A percentile compares a stretch with the other conserved stretches of the same genome.
Conservation (phyloP, 2,329 filamentous ascomycete genomes). For the Teratosphaeriaceae sp. region DNA sequence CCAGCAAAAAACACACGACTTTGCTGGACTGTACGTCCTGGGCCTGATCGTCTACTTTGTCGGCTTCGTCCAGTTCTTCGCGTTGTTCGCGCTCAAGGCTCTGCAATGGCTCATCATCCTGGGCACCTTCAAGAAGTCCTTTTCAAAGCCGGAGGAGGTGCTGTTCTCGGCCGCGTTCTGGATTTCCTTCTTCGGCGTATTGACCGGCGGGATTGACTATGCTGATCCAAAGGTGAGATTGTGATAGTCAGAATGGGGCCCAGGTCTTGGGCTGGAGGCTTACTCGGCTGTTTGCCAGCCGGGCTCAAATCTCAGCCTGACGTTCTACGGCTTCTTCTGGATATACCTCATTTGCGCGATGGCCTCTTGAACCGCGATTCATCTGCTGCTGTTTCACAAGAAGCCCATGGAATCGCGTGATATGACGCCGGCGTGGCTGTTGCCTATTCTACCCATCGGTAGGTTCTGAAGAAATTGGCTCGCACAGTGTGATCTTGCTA, state of each 20-base stretch:
- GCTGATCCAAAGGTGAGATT: no score
- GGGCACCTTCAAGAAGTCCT: background rate
- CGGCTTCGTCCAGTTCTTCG: slow-evolving; percentile 1
- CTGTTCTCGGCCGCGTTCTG: slow-evolving; percentile 6
- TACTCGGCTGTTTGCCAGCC: no score
- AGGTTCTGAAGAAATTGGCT: no score
- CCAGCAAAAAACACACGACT: slow-evolving; percentile 1
- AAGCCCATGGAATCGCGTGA: background rate
- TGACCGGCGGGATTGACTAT: background rate
- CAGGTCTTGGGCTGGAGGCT: no score
- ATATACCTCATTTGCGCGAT: background rate
- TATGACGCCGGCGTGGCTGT: background rate
- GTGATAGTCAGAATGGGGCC: no score
- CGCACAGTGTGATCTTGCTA: no score
- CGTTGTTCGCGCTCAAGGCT: background rate
- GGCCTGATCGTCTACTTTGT: slow-evolving; percentile 3
- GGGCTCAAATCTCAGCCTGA: no score
- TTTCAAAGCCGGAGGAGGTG: slow-evolving; percentile 1
- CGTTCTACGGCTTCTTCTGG: no score
- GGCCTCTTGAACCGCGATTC: background rate
- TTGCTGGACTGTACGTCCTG: slow-evolving; percentile 4
- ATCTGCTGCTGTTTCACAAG: background rate
- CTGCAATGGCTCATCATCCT: background rate
- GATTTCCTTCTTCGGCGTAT: slow-evolving; percentile 2
- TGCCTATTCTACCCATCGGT: background rate